Percentiles rank a stretch among this genome's conserved stretches.
phyloP scores from a whole-genome alignment of 345 rosid genomes.

The Citrus reticulata region DNA sequence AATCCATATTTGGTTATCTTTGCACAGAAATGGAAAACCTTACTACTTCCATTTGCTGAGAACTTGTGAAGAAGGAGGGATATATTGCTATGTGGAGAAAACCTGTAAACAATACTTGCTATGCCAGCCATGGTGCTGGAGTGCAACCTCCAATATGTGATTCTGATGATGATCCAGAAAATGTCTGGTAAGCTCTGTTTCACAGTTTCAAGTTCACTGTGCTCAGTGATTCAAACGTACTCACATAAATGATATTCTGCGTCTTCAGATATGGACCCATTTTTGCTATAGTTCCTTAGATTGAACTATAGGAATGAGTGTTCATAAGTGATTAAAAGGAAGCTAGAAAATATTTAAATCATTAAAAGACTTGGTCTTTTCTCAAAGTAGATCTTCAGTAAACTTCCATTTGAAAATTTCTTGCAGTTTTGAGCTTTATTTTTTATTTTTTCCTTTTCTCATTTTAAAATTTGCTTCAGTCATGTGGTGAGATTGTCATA shows the following conservation, averaged over 20 bases:
- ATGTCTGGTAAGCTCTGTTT: constrained; percentile 47
- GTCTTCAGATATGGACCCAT: neutral
- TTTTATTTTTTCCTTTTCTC: no score
- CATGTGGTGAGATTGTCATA: neutral
- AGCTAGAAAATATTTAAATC: neutral
- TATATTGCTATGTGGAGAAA: constrained; percentile 58
- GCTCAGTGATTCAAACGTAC: neutral
- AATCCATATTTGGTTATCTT: neutral
- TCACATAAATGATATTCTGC: neutral
- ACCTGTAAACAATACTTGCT: constrained; percentile 60
- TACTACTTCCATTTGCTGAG: constrained; percentile 52
- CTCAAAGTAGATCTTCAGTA: neutral
- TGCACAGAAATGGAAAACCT: constrained; percentile 56
- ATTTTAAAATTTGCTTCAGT: neutral
- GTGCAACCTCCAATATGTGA: constrained; percentile 48
- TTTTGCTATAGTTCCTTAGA: neutral
- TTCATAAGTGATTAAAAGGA: neutral
- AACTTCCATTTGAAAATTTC: neutral
- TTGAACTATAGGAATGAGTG: neutral
- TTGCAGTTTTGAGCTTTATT: neutral
- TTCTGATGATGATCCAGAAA: constrained; percentile 47
- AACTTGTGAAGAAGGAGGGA: constrained; percentile 55
- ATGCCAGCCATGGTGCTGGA: constrained; percentile 37
- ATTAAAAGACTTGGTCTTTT: neutral
- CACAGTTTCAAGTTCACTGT: neutral